Conservation (phyloP, 805 yeast genomes). For the Brettanomyces naardenensis region DNA sequence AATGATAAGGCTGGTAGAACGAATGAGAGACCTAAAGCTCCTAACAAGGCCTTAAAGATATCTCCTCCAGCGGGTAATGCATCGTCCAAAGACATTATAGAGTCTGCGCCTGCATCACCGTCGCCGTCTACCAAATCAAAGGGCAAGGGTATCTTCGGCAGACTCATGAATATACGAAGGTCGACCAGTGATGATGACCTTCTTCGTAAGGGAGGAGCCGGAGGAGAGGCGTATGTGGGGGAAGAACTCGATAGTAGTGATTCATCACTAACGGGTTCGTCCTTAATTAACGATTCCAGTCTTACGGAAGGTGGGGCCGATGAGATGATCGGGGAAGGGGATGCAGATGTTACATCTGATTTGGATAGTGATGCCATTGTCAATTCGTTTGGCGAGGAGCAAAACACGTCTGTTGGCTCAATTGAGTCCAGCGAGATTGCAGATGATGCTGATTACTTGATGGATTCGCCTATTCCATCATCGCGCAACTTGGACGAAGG, state of each 20-base stretch:
- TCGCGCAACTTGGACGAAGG: not conserved
- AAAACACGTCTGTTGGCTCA: conserved; percentile 7
- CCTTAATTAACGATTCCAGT: not conserved
- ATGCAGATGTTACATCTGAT: not conserved
- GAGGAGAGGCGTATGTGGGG: conserved; percentile 5
- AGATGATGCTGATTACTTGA: conserved; percentile 17
- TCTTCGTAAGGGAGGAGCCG: not conserved
- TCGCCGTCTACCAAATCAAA: no score
- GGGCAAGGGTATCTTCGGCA: not conserved
- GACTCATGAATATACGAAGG: not conserved
- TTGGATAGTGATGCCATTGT: not conserved
- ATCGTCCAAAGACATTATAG: not conserved
- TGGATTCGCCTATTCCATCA: not conserved
- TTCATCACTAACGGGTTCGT: conserved; percentile 5
- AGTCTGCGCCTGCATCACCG: no score
- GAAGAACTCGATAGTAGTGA: conserved; percentile 6
- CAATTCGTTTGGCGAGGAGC: not conserved
- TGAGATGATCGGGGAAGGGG: not conserved
- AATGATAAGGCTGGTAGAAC: not conserved
- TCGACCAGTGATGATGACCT: not conserved
- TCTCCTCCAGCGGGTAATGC: not conserved
- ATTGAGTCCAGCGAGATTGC: conserved; percentile 17
- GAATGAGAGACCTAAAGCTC: not conserved
- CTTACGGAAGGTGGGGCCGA: not conserved
- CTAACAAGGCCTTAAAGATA: no score